Conservation (phyloP, 176 grass and related monocot species). For the Phoenix roebelenii region DNA sequence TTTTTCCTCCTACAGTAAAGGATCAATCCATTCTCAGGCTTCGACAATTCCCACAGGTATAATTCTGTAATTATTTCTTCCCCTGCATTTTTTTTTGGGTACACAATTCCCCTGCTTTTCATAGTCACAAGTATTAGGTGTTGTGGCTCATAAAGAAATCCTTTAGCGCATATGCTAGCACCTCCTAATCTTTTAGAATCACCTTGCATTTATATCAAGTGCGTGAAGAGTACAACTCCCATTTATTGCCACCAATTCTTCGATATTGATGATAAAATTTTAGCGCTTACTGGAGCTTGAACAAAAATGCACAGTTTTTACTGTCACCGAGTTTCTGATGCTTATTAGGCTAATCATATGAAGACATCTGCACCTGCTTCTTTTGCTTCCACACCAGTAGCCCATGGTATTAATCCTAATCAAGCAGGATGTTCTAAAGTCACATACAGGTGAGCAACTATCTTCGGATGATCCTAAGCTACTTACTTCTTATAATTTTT, state of each 20-base stretch:
- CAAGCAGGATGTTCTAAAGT: slow-evolving; percentile 56
- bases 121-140: background rate
- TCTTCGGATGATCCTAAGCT: background rate
- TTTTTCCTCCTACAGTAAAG: slow-evolving; percentile 33
- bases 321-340: background rate
- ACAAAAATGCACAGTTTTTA: no score
- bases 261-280: no score
- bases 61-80: slow-evolving; percentile 5
- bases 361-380: slow-evolving; percentile 27
- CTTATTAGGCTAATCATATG: slow-evolving; percentile 37
- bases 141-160: background rate
- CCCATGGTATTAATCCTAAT: slow-evolving; percentile 31
- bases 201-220: no score
- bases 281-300: no score
- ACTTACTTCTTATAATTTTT: no score
- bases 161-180: no score
- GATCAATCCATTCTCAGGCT: slow-evolving; percentile 39
- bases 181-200: no score
- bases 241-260: no score
- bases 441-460: slow-evolving; percentile 63
- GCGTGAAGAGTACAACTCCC: no score
- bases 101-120: no score
- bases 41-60: slow-evolving; percentile 50
- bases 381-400: slow-evolving; percentile 31
- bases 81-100: no score